Percentiles rank a stretch among this genome's conserved stretches.
Evolutionary conservation across 441 rosid genomes (phyloP).

Genomic region (Syzygium malaccense): DNA sequence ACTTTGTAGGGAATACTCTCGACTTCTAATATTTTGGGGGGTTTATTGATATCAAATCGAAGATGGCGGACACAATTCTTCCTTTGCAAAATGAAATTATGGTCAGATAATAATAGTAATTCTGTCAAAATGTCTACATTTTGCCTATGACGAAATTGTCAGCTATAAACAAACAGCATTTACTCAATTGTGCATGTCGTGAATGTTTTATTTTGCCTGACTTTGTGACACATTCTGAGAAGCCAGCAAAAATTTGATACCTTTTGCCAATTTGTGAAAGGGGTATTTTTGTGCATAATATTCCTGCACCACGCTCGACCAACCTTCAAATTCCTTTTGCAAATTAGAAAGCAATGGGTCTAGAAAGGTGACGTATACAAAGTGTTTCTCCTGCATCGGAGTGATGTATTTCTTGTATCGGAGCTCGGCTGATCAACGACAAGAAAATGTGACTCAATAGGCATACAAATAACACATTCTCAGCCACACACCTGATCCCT

Average conservation of each 20-base stretch:
- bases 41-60: neutral
- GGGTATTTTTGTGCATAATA: neutral
- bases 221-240: neutral
- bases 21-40: neutral
- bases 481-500: neutral
- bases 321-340: no score
- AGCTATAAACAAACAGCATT: neutral
- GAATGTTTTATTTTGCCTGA: neutral
- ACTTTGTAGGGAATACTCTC: neutral
- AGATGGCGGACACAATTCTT: neutral
- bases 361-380: neutral
- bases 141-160: neutral
- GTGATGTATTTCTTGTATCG: neutral
- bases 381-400: neutral
- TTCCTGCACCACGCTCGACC: neutral
- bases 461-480: neutral
- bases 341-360: neutral
- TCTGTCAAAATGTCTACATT: neutral
- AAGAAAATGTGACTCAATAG: neutral
- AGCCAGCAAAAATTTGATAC: neutral
- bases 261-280: neutral
- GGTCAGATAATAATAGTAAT: neutral
- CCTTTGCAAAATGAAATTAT: neutral
- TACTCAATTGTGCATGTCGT: neutral
- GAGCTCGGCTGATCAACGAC: neutral